Evolutionary conservation across 1,284 basidiomycete genomes (phyloP).

Genomic region (Rhodotorula mucilaginosa): DNA sequence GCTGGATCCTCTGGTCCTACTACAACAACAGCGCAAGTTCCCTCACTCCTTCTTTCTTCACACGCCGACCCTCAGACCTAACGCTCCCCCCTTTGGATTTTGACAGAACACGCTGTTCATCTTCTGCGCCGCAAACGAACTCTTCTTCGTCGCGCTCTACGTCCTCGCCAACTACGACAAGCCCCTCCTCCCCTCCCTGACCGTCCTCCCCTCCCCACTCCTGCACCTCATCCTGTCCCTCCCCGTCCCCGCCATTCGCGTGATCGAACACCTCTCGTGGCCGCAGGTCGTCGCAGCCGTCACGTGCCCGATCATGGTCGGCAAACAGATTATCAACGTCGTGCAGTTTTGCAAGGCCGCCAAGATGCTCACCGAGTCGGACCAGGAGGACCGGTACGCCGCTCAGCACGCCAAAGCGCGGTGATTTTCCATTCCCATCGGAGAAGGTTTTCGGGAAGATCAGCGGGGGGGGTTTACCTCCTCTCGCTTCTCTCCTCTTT

Average conservation of each 20-base stretch:
- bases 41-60: not conserved
- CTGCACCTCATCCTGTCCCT: constrained; percentile 54
- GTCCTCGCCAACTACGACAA: constrained; percentile 71
- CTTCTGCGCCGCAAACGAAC: constrained; percentile 94
- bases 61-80: constrained; percentile 2
- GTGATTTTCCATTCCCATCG: not conserved
- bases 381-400: constrained; percentile 40
- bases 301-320: constrained; percentile 68
- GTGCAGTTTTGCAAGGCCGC: constrained; percentile 99
- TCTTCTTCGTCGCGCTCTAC: constrained; percentile 95
- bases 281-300: constrained; percentile 69
- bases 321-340: constrained; percentile 91
- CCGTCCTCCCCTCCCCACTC: constrained; percentile 65
- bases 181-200: constrained; percentile 66
- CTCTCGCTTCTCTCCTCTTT: not conserved
- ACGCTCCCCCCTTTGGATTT: constrained; percentile 1
- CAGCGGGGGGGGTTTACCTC: not conserved
- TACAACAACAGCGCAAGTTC: constrained; percentile 84
- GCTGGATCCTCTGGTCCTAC: constrained; percentile 85
- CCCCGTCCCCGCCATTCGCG: constrained; percentile 39
- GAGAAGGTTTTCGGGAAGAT: not conserved
- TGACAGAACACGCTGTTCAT: constrained; percentile 76
- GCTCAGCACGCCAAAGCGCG: constrained; percentile 15
- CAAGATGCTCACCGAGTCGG: constrained; percentile 61
- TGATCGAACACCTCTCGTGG: constrained; percentile 62